Evolutionary conservation across 345 rosid genomes (phyloP).

Genomic region (Boechera retrofracta): DNA sequence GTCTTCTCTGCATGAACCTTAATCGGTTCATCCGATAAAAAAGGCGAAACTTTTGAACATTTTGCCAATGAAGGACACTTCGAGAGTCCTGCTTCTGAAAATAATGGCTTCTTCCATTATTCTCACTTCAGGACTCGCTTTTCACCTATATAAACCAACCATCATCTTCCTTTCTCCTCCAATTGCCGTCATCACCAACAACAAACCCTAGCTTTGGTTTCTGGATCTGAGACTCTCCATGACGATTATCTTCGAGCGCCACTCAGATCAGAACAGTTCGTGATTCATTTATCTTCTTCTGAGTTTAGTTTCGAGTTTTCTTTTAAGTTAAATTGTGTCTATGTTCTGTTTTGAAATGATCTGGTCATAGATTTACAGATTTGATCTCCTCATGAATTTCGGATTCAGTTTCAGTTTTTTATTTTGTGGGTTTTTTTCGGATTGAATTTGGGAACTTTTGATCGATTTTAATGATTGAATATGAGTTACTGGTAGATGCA

Average conservation of each 20-base stretch:
- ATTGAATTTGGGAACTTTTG: background rate
- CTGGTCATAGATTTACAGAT: background rate
- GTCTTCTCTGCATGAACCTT: constrained; percentile 24
- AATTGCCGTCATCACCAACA: constrained; percentile 34
- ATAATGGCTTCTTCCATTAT: constrained; percentile 41
- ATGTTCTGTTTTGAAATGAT: background rate
- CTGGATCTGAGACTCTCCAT: constrained; percentile 23
- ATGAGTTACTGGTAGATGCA: constrained; percentile 32
- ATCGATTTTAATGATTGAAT: background rate
- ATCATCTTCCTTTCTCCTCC: constrained; percentile 18
- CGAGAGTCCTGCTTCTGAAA: constrained; percentile 34
- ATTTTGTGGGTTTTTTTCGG: background rate
- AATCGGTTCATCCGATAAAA: background rate
- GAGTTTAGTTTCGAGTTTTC: background rate
- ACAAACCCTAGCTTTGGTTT: constrained; percentile 35
- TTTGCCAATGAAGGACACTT: constrained; percentile 43
- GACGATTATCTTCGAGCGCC: constrained; percentile 34
- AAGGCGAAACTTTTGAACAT: background rate
- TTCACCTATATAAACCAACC: constrained; percentile 6
- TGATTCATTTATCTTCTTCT: constrained; percentile 7
- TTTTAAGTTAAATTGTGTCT: background rate
- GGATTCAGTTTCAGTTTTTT: background rate
- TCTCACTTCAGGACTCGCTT: constrained; percentile 44
- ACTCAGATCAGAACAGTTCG: constrained; percentile 38
- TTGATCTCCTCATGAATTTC: background rate